A percentile compares a stretch with the other conserved stretches of the same genome.
These are phyloP conservation scores for Neospermospora avenae DNA, from an alignment of 2,329 filamentous ascomycete species.

Conservation along the genomic window DNA sequence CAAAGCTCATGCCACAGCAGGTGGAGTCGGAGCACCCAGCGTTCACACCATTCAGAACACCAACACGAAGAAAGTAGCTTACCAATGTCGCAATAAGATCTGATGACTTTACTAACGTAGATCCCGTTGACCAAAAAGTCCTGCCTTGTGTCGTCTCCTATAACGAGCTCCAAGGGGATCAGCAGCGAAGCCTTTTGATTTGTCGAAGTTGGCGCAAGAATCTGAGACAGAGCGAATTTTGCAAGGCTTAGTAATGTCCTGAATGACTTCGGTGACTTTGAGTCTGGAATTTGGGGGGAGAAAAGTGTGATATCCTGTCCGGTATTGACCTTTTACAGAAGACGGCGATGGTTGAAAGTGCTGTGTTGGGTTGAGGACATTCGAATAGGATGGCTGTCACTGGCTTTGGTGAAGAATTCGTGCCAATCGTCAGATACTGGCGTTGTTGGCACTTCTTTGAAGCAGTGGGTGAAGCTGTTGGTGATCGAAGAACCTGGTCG, in stretches of 20 bases:
- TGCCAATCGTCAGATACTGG: not conserved
- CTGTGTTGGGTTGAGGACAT: not conserved
- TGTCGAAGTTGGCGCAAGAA: not conserved
- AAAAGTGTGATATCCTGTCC: not conserved
- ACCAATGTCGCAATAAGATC: not conserved
- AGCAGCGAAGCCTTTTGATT: not conserved
- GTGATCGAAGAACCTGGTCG: not conserved
- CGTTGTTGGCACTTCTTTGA: not conserved
- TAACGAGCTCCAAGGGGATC: not conserved
- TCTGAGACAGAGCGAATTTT: not conserved
- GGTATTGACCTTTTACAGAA: not conserved
- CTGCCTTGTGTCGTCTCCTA: not conserved
- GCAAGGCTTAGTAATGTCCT: not conserved
- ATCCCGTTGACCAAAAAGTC: not conserved
- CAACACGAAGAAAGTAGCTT: not conserved
- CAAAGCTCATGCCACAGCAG: not conserved
- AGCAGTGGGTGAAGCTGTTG: not conserved
- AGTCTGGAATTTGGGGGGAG: not conserved
- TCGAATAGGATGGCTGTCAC: not conserved
- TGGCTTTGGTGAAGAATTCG: not conserved
- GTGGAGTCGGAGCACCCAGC: not conserved
- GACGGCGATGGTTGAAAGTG: not conserved
- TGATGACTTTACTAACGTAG: not conserved
- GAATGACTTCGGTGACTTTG: not conserved
- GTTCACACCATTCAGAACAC: not conserved